A percentile compares a stretch with the other conserved stretches of the same genome.
Evolutionary conservation across 768 basidiomycete species (phyloP).

Genomic region (Suillus cothurnatus): DNA sequence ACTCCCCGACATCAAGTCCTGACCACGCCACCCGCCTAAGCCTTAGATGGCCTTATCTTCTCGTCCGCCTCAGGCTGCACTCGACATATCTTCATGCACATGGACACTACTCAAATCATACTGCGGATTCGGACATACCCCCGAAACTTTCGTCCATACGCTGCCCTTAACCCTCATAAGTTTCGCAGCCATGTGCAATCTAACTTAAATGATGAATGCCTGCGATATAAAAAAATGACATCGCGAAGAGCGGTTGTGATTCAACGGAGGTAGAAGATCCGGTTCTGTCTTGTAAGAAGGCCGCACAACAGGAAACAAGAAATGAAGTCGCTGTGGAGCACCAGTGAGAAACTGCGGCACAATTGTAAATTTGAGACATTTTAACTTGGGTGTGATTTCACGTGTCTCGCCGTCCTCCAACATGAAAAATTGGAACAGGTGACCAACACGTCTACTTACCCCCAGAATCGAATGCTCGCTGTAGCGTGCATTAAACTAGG

Average conservation of each 20-base stretch:
- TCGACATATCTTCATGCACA: not conserved
- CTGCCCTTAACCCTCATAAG: not conserved
- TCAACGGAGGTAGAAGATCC: not conserved
- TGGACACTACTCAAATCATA: not conserved
- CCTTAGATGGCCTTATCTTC: not conserved
- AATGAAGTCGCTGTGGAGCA: constrained; percentile 17
- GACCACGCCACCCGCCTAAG: not conserved
- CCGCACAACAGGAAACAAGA: constrained; percentile 40
- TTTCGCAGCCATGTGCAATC: constrained; percentile 17
- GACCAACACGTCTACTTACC: constrained; percentile 30
- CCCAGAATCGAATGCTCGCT: constrained; percentile 40
- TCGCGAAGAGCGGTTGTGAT: constrained; percentile 11
- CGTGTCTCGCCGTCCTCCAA: constrained; percentile 34
- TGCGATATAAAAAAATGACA: constrained; percentile 30
- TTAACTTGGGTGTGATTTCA: constrained; percentile 22
- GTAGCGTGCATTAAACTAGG: not conserved
- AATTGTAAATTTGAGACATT: not conserved
- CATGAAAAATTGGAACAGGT: not conserved
- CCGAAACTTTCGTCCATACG: not conserved
- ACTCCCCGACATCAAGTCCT: not conserved
- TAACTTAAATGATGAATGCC: constrained; percentile 36
- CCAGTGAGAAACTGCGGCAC: not conserved
- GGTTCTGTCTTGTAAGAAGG: constrained; percentile 36
- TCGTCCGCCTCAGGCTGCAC: not conserved
- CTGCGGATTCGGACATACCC: too few relatives aligned